Base-by-base conservation (phyloP, 371 early-diverging fungal species). In the Mortierella sp. region DNA sequence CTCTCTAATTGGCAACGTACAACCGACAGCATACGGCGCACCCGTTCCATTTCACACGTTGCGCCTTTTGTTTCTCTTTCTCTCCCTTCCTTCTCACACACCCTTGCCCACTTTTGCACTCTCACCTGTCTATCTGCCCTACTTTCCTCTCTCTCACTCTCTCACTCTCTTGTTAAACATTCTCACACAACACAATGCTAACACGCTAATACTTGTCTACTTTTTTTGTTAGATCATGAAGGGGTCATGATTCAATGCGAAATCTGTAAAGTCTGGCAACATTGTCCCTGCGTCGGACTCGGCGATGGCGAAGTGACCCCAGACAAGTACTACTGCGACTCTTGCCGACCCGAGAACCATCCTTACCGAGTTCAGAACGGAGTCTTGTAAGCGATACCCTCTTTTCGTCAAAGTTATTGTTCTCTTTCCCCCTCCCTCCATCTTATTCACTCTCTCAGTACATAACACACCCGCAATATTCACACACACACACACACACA, bases 201-300 rank as follows among this genome's bases (percentile, higher is more conserved):
- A 50, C 50, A 26, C 45, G 58, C 68, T 70, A 64, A 53, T 65
- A 70, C 3, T 9, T 37, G 37, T 9, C 37, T 37, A 9, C 37
- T 37, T 9, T 3, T 5, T 37, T 12, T 51, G 68, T n/a, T 80
- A 88, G 90, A 93, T 73, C 90, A 90, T 75, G 85, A 88, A 14
- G 95, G 93, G 48, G 77, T 91, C 48, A 96, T 95, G 95, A 93
- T 96, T 37, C 93, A 95, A 81, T 96, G 96, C 83, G 96, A 96
- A 66, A 85, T 87, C 16, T 96, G 96, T 76, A 88, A 91, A 70
- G 95, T 95, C 14, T 96, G 96, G 96, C 96, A 96, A 81, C 96
- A 96, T 77, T 92, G 92, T 68, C 88, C 90, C 29, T 96, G 96
- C 75, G 91, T 96, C 68, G 93, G 94, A 19, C 82, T 95, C 26